Conservation (phyloP, 208 protist species). For the Phytomonas serpens region DNA sequence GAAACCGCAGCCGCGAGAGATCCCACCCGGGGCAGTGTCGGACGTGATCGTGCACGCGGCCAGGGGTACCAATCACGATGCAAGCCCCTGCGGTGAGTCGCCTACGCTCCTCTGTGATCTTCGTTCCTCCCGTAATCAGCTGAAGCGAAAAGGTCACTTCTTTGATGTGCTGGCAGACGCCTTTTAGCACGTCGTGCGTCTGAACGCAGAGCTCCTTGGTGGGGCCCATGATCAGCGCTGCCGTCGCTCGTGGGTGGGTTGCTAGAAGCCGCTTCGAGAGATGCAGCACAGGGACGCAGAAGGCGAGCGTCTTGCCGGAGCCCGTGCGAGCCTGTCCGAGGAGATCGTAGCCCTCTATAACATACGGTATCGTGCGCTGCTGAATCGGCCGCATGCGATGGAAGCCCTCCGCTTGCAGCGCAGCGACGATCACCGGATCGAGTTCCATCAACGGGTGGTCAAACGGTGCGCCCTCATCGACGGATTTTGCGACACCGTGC, state of each 20-base stretch:
- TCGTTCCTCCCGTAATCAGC: constrained; percentile 88
- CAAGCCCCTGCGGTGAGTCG: constrained; percentile 41
- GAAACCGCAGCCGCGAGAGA: constrained; percentile 91
- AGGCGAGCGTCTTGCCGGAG: constrained; percentile 93
- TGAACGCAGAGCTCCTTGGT: constrained; percentile 93
- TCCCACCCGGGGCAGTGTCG: constrained; percentile 61
- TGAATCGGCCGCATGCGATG: constrained; percentile 92
- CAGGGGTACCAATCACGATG: constrained; percentile 84
- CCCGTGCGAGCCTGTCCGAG: constrained; percentile 91
- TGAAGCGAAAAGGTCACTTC: constrained; percentile 48
- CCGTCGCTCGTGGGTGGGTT: constrained; percentile 30
- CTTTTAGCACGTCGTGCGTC: constrained; percentile 78
- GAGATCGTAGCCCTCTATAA: constrained; percentile 85
- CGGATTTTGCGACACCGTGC: constrained; percentile 2
- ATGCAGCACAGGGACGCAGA: constrained; percentile 94
- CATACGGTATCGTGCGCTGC: constrained; percentile 87
- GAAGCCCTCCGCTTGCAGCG: constrained; percentile 63
- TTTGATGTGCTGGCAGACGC: constrained; percentile 69
- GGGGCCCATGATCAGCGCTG: constrained; percentile 81
- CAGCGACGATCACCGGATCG: constrained; percentile 35
- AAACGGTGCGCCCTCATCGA: constrained; percentile 44
- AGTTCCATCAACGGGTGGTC: constrained; percentile 69
- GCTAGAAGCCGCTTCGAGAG: constrained; percentile 31
- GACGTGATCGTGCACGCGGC: constrained; percentile 85
- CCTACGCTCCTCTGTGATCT: constrained; percentile 66